Conservation (phyloP, 192 early-diverging fungal genomes). For the Obelidium mucronatum region DNA sequence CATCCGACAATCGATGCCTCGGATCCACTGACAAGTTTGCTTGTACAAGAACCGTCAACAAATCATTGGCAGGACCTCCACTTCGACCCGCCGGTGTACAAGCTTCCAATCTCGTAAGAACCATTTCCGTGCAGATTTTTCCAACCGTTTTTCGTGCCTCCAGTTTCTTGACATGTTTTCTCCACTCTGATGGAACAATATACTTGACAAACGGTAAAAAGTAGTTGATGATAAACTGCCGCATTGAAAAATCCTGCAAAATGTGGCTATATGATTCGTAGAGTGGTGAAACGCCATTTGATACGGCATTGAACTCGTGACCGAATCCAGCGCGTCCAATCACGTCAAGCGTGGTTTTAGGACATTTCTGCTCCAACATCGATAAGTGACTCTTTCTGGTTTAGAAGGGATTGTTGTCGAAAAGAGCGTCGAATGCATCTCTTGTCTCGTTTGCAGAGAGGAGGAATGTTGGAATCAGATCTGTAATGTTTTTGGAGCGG, state of each 20-base stretch:
- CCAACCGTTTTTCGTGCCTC: not conserved
- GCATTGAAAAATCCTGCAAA: not conserved
- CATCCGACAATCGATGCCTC: not conserved
- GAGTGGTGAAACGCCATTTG: not conserved
- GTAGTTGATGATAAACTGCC: not conserved
- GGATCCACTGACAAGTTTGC: not conserved
- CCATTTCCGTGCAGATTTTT: not conserved
- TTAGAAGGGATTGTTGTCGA: not conserved
- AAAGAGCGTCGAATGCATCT: not conserved
- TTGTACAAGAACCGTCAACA: conserved; percentile 11
- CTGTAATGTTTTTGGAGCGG: conserved; percentile 6
- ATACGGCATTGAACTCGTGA: conserved; percentile 22
- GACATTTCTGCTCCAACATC: not conserved
- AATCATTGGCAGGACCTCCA: not conserved
- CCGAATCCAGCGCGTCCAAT: conserved; percentile 30
- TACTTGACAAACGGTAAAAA: conserved; percentile 10
- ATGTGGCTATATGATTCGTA: conserved; percentile 2
- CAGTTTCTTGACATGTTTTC: not conserved
- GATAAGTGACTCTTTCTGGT: not conserved
- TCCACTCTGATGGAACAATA: not conserved
- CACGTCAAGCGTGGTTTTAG: conserved; percentile 19
- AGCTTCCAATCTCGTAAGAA: not conserved
- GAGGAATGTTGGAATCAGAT: conserved; percentile 7
- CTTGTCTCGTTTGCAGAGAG: not conserved
- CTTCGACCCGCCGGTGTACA: not conserved